Evolutionary conservation across 1,139 yeast species (phyloP).

Genomic region (Blastobotrys niveus): DNA sequence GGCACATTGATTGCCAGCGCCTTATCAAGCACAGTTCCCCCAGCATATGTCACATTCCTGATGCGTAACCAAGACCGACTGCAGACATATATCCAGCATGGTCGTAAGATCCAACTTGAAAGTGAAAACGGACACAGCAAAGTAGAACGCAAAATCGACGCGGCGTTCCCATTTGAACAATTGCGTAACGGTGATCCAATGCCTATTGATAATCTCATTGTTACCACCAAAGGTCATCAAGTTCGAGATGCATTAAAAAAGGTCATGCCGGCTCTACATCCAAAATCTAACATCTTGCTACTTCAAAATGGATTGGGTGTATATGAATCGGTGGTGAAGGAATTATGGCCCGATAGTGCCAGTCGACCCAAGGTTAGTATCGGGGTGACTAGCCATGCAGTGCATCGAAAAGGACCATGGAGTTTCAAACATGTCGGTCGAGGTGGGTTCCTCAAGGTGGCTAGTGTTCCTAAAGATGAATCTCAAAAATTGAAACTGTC

Average conservation of each 20-base stretch:
- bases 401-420: conserved; percentile 39
- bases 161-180: conserved; percentile 12
- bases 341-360: conserved; percentile 48
- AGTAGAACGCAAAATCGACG: conserved; percentile 19
- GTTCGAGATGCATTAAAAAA: conserved; percentile 45
- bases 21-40: conserved; percentile 30
- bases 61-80: conserved; percentile 40
- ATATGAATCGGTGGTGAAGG: conserved; percentile 46
- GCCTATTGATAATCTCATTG: conserved; percentile 48
- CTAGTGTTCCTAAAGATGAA: conserved; percentile 19
- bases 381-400: conserved; percentile 84
- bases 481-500: conserved; percentile 1
- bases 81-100: conserved; percentile 39
- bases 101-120: conserved; percentile 32
- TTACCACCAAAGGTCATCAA: conserved; percentile 61
- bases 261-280: conserved; percentile 39
- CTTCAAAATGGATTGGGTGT: conserved; percentile 77
- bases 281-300: conserved; percentile 52
- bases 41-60: conserved; percentile 41
- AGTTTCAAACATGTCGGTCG: conserved; percentile 57
- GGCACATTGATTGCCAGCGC: conserved; percentile 37
- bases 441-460: conserved; percentile 50
- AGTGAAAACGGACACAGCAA: conserved; percentile 14
- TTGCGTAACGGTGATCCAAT: conserved; percentile 6
- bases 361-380: conserved; percentile 55